These are phyloP conservation scores for Cephalotrichum gorgonifer DNA, from an alignment of 2,329 filamentous ascomycete species.

Conservation along the genomic window DNA sequence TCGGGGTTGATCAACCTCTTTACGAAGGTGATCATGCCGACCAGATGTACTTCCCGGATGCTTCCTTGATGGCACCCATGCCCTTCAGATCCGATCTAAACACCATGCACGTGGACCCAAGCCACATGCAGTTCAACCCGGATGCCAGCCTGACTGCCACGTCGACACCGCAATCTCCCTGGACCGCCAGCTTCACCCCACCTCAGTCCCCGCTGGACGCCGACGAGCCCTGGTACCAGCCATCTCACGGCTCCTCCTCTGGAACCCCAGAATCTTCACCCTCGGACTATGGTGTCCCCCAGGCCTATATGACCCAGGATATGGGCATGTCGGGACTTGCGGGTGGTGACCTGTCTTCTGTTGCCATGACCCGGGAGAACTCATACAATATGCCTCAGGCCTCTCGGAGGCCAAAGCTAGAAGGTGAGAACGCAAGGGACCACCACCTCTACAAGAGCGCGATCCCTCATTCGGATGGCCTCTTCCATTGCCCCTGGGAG, in stretches of 20 bases:
- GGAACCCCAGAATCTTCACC: slow-evolving; percentile 3
- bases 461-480: slow-evolving; percentile 56
- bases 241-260: slow-evolving; percentile 2
- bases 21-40: slow-evolving; percentile 36
- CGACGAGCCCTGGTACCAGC: slow-evolving; percentile 2
- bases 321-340: slow-evolving; percentile 6
- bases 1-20: slow-evolving; percentile 41
- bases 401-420: slow-evolving; percentile 36
- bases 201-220: slow-evolving; percentile 4
- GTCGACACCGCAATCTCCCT: slow-evolving; percentile 38
- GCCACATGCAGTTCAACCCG: slow-evolving; percentile 44
- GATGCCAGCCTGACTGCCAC: slow-evolving; percentile 35
- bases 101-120: slow-evolving; percentile 43
- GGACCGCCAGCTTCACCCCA: slow-evolving; percentile 13
- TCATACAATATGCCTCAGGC: slow-evolving; percentile 22
- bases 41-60: slow-evolving; percentile 38
- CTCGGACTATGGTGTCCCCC: slow-evolving; percentile 1
- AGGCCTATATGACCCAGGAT: slow-evolving; percentile 5
- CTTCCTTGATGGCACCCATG: slow-evolving; percentile 29
- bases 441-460: slow-evolving; percentile 64
- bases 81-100: slow-evolving; percentile 28
- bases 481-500: slow-evolving; percentile 89
- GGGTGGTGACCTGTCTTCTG: slow-evolving; percentile 6
- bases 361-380: slow-evolving; percentile 2
- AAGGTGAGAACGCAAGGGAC: slow-evolving; percentile 49